Percentiles rank a stretch among this genome's conserved stretches.
phyloP scores from a whole-genome alignment of 1,139 yeast genomes.

The Lodderomyces metapsilosis region DNA sequence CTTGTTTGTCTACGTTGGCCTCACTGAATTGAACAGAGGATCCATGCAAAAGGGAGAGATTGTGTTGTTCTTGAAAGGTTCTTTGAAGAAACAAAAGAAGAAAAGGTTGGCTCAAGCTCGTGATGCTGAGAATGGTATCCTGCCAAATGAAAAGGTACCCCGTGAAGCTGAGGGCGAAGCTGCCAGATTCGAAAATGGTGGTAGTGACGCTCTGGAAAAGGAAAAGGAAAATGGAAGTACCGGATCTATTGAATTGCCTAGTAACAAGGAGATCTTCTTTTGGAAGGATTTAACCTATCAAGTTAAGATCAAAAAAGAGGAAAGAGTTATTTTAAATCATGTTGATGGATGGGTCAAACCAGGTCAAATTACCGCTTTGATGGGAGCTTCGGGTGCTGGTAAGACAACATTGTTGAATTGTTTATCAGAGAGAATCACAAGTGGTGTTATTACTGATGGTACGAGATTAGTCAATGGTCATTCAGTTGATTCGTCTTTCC shows the following conservation, averaged over 20 bases:
- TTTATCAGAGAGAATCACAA: slow-evolving; percentile 34
- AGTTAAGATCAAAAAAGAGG: slow-evolving; percentile 61
- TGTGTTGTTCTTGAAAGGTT: slow-evolving; percentile 50
- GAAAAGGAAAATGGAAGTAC: too few relatives aligned
- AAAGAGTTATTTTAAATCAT: slow-evolving; percentile 61
- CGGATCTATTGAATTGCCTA: slow-evolving; percentile 27
- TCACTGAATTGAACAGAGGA: slow-evolving; percentile 70
- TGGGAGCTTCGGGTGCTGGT: slow-evolving; percentile 40
- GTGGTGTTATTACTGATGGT: slow-evolving; percentile 37
- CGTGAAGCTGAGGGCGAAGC: slow-evolving; percentile 9
- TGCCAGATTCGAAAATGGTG: slow-evolving; percentile 7
- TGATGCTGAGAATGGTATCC: slow-evolving; percentile 26
- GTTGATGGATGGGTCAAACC: slow-evolving; percentile 66
- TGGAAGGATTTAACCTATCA: slow-evolving; percentile 80
- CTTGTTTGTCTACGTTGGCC: slow-evolving; percentile 51
- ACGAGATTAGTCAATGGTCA: slow-evolving; percentile 39
- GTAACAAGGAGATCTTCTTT: slow-evolving; percentile 55
- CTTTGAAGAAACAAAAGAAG: slow-evolving; percentile 40
- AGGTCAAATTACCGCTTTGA: slow-evolving; percentile 32
- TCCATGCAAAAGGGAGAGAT: slow-evolving; percentile 86
- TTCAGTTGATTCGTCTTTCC: slow-evolving; percentile 32
- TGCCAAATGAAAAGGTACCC: slow-evolving; percentile 10
- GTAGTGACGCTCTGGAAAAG: slow-evolving; percentile 18
- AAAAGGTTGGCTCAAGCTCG: slow-evolving; percentile 20
- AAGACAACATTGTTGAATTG: slow-evolving; percentile 35